Conservation (phyloP, 306 rosid genomes). For the Citrullus amarus region DNA sequence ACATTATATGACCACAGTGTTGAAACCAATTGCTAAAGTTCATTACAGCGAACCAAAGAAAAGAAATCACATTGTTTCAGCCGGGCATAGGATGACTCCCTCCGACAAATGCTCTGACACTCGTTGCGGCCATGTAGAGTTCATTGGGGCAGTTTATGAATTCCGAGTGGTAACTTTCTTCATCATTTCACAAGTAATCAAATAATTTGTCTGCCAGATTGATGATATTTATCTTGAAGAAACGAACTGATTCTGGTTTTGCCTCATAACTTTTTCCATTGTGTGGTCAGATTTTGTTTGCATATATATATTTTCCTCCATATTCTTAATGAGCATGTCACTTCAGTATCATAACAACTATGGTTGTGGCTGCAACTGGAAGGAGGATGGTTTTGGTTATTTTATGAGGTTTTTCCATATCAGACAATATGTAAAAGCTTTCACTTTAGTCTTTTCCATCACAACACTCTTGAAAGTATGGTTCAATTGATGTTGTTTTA, state of each 20-base stretch:
- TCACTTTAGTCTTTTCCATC: background rate
- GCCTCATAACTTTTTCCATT: background rate
- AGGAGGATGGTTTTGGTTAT: background rate
- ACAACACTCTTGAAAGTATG: background rate
- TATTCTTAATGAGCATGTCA: background rate
- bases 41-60: background rate
- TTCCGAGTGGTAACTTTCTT: background rate
- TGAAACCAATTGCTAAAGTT: background rate
- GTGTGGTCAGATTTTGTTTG: background rate
- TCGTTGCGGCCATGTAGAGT: background rate
- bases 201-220: conserved; percentile 1
- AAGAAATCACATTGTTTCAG: background rate
- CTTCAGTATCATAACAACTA: background rate
- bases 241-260: conserved; percentile 6
- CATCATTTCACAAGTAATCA: background rate
- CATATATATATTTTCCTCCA: background rate
- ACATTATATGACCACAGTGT: background rate
- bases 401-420: background rate
- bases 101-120: background rate
- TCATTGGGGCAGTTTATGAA: background rate
- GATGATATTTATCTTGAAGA: conserved; percentile 2
- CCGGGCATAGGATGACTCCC: background rate
- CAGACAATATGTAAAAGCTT: background rate
- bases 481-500: background rate
- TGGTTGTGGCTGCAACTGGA: background rate